Conservation (phyloP, 345 rosid species). For the Camelina hispida region DNA sequence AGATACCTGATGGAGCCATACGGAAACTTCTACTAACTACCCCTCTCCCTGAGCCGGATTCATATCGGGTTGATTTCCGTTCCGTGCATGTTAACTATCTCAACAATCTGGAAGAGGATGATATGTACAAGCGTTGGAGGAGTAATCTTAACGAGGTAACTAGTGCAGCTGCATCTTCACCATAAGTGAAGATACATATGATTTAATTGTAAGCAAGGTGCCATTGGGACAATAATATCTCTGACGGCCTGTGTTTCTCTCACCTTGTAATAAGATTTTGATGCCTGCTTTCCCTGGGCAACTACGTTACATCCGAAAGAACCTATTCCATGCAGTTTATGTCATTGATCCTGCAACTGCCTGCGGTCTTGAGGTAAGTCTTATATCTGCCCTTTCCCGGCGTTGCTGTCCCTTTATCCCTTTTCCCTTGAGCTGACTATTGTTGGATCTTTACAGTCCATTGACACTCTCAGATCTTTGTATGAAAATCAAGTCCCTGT, state of each 20-base stretch:
- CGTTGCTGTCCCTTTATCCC: conserved; percentile 19
- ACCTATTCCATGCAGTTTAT: conserved; percentile 93
- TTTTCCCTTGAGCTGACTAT: conserved; percentile 37
- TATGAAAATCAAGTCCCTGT: conserved; percentile 84
- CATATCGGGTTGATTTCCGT: conserved; percentile 86
- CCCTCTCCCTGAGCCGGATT: conserved; percentile 74
- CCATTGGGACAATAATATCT: conserved; percentile 25
- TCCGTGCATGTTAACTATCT: conserved; percentile 88
- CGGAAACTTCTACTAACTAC: conserved; percentile 69
- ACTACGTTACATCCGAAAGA: conserved; percentile 90
- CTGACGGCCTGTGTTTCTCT: conserved; percentile 38
- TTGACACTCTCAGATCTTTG: conserved; percentile 71
- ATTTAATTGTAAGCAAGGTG: conserved; percentile 27
- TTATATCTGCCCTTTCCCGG: conserved; percentile 21
- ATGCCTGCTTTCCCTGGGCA: conserved; percentile 99
- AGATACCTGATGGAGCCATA: conserved; percentile 73
- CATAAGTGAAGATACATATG: conserved; percentile 36
- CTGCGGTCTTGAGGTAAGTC: conserved; percentile 91
- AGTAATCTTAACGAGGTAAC: conserved; percentile 88
- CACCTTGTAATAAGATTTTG: conserved; percentile 66
- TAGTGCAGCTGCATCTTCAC: conserved; percentile 26
- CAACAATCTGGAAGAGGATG: conserved; percentile 97
- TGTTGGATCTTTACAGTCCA: conserved; percentile 61
- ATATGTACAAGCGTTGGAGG: conserved; percentile 93
- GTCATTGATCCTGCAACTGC: conserved; percentile 88